phyloP scores from a whole-genome alignment of 1,139 yeast species.

The Blastobotrys niveus region DNA sequence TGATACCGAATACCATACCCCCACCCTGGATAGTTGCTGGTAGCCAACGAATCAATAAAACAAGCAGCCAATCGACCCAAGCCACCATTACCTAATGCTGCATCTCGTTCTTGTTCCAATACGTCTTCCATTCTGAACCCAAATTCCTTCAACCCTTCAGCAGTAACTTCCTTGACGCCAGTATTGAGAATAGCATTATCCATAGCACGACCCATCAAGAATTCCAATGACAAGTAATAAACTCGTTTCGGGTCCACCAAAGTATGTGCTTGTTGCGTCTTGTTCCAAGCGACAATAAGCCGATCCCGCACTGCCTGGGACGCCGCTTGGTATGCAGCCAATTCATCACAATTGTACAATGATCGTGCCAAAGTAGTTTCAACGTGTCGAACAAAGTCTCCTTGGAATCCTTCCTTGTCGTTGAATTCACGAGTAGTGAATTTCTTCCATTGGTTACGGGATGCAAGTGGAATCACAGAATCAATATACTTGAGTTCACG shows the following conservation, averaged over 20 bases:
- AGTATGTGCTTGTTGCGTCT: conserved; percentile 87
- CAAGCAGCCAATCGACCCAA: conserved; percentile 93
- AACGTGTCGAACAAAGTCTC: conserved; percentile 72
- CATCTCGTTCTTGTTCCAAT: conserved; percentile 82
- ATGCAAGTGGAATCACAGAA: conserved; percentile 70
- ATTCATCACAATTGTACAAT: conserved; percentile 81
- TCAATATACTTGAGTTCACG: conserved; percentile 81
- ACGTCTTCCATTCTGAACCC: conserved; percentile 89
- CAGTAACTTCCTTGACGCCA: conserved; percentile 49
- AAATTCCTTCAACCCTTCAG: conserved; percentile 57
- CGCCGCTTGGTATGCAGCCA: conserved; percentile 91
- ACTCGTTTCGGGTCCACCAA: conserved; percentile 79
- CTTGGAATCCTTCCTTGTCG: conserved; percentile 57
- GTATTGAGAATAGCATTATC: conserved; percentile 89
- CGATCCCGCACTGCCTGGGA: conserved; percentile 75
- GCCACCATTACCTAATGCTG: conserved; percentile 94
- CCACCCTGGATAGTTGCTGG: conserved; percentile 91
- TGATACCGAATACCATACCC: conserved; percentile 93
- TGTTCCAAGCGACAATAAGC: conserved; percentile 82
- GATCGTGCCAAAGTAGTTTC: conserved; percentile 88
- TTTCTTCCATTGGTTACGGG: conserved; percentile 72
- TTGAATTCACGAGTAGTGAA: conserved; percentile 50
- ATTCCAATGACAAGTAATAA: conserved; percentile 82
- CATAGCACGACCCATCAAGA: conserved; percentile 91
- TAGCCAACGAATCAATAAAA: conserved; percentile 81